Base-by-base conservation (phyloP, 805 yeast genomes). In the Suhomyces canberraensis region DNA sequence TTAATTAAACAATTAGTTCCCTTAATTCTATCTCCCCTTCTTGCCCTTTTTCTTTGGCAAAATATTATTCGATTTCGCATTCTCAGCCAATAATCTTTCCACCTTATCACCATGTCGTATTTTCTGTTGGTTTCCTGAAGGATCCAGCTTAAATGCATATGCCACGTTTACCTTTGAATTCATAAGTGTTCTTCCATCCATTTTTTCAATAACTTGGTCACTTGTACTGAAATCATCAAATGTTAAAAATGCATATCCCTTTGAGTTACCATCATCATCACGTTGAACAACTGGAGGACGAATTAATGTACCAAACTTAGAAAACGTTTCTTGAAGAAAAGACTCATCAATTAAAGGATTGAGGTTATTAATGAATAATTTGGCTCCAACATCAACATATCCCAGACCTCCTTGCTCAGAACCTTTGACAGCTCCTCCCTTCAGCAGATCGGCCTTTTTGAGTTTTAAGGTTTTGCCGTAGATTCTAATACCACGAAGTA, bases 101-200 rank as follows among this genome's bases (percentile, higher is more conserved):
- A 79, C 77, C 25, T 71, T 73, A 48, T 83, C 90, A n/a, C 96
- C 96, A 49, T 86, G 95, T 32, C 74, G 70, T 14, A 50, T 48
- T 37, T 50, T 77, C 77, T 40, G 73, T 53, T 73, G 70, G n/a
- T 50, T 52, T 1, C 54, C 47, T 5, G 55, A 52, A 8, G 43
- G 33, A 35, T 67, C 76, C 38, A 76, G 78, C 58, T 85, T 87
- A 51, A 70, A 78, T 0, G 96, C 93, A 54, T 88, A 89, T 21
- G 75, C 75, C 2, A 90, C 66, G 2, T 60, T 56, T 4, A 87
- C 66, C 19, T 74, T 75, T 41, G 69, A 69, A 55, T 86, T 88
- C 78, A 85, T 76, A 11, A 93, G 63, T 39, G 76, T 67, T 37
- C 78, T 79, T 2, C 83, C 81, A 46, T 85, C 69, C 79, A 91